Conservation (phyloP, 139 green algal species). For the Gonium pectorale region DNA sequence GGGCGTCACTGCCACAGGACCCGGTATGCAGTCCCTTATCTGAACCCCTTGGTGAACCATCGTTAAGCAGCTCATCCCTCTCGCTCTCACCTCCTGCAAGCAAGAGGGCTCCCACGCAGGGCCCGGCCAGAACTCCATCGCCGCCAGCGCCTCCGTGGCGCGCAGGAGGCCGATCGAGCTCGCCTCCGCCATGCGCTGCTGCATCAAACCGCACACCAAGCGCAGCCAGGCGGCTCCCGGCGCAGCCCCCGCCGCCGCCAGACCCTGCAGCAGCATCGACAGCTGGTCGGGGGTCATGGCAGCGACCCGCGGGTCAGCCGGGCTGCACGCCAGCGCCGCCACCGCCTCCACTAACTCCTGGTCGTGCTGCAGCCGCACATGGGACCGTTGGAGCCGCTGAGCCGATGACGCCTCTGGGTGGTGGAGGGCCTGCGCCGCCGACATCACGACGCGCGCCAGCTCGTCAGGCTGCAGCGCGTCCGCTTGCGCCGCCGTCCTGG, state of each 20-base stretch:
- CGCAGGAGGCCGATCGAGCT: constrained; percentile 17
- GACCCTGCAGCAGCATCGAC: constrained; percentile 23
- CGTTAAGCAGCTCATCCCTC: neutral
- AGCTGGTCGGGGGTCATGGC: constrained; percentile 36
- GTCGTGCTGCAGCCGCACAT: neutral
- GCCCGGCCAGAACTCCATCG: constrained; percentile 8
- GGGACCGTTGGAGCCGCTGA: neutral
- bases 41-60: no score
- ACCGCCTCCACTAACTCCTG: neutral
- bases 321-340: constrained; percentile 14
- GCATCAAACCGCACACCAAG: neutral
- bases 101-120: neutral
- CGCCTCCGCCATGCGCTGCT: neutral
- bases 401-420: neutral
- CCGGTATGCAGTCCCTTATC: no score
- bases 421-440: neutral
- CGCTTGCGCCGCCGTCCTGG: no score
- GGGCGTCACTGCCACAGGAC: no score
- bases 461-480: constrained; percentile 20
- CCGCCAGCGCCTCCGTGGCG: neutral
- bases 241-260: constrained; percentile 8
- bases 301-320: constrained; percentile 5
- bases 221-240: constrained; percentile 5
- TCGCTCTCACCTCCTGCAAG: neutral
- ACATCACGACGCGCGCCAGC: constrained; percentile 3